phyloP scores from a whole-genome alignment of 345 rosid genomes.

The Eucalyptus coolabah region DNA sequence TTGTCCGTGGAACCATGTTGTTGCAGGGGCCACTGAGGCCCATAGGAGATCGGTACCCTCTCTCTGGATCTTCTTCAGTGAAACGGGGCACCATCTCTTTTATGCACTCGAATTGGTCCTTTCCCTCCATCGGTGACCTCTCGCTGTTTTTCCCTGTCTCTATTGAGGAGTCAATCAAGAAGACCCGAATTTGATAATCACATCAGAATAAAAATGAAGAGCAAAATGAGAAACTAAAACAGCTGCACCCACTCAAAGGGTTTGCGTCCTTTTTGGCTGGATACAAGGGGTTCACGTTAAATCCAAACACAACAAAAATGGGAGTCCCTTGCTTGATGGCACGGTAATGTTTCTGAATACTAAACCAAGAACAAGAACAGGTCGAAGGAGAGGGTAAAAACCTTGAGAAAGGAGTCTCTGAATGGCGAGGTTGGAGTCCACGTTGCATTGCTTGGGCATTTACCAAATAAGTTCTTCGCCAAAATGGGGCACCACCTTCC shows the following conservation, averaged over 20 bases:
- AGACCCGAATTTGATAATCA: not conserved
- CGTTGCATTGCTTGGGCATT: not conserved
- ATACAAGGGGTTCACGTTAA: not conserved
- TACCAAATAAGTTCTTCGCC: not conserved
- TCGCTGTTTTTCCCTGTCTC: not conserved
- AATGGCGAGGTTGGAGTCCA: not conserved
- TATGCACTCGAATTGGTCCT: not conserved
- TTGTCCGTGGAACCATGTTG: not conserved
- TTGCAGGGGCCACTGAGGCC: not conserved
- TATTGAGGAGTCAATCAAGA: not conserved
- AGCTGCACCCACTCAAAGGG: not conserved
- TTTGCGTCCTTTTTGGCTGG: not conserved
- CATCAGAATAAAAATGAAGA: not conserved
- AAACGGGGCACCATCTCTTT: not conserved
- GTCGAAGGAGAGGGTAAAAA: not conserved
- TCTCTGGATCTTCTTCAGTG: not conserved
- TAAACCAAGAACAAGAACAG: not conserved
- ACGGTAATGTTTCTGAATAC: not conserved
- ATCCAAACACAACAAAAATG: not conserved
- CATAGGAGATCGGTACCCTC: not conserved
- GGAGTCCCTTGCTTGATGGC: not conserved
- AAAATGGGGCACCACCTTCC: not conserved
- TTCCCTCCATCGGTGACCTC: not conserved
- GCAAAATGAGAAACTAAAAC: not conserved
- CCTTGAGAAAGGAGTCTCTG: not conserved